Conservation (phyloP, 148 eudicot genomes). For the Selenicereus undatus region DNA sequence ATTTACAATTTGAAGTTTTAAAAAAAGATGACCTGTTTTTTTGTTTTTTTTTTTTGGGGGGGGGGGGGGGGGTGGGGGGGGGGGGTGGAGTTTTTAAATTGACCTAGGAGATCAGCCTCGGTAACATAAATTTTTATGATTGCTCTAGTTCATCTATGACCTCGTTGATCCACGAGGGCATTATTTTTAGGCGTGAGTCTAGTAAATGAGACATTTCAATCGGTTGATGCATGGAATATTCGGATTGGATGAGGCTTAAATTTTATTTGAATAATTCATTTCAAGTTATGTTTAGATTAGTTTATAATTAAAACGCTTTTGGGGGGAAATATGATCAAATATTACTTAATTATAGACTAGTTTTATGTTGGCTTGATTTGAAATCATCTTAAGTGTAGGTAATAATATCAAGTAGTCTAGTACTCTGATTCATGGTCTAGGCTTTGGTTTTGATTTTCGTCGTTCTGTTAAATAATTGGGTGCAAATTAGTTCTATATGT, state of each 20-base stretch:
- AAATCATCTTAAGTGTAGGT: not conserved
- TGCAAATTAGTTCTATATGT: not conserved
- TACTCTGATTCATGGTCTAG: not conserved
- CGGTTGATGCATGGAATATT: no score
- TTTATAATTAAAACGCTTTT: no score
- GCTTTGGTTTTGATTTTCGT: not conserved
- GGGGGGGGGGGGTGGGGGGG: not conserved
- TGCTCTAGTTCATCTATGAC: not conserved
- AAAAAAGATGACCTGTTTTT: no score
- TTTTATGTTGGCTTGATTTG: no score
- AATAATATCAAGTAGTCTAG: not conserved
- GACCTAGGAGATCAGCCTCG: not conserved
- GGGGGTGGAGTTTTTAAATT: not conserved
- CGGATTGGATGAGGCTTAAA: not conserved
- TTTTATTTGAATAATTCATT: not conserved
- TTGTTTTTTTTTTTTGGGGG: no score
- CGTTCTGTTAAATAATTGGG: no score
- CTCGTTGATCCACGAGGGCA: not conserved
- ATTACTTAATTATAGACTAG: no score
- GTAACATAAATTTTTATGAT: not conserved
- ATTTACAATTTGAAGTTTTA: not conserved
- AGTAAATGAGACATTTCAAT: no score
- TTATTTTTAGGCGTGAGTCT: no score
- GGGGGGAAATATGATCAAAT: no score
- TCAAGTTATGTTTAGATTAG: no score